Evolutionary conservation across 352 stramenopile species (phyloP), one percentile per base, ranked within the genome.

Genomic region (Phytophthora podocarpi): DNA sequence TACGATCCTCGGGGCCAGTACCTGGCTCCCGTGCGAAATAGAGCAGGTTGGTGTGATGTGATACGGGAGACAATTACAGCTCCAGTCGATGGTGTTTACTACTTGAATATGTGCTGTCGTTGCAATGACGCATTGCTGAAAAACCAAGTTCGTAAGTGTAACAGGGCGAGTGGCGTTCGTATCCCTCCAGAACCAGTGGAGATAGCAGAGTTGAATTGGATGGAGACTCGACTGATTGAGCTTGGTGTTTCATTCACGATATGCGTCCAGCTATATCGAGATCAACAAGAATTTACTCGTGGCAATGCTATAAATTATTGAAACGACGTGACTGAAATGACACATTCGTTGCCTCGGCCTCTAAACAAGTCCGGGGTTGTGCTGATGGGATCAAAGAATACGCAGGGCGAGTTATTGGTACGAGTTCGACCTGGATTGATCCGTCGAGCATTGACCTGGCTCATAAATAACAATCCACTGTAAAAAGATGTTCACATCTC

Each of bases 281-380:
- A 52, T 8, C 15, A 45, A n/a, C n/a, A n/a, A n/a, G n/a, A n/a
- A n/a, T n/a, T n/a, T n/a, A n/a, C n/a, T n/a, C n/a, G n/a, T n/a
- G n/a, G n/a, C n/a, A 50, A 63, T 18, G 13, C 54, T 15, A 20
- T 63, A 8, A 63, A 42, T n/a, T 63, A 63, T n/a, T 56, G 54
- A 43, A 56, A 63, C n/a, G 10, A 63, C 11, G 43, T 37, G 6
- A 4, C 5, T 11, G 9, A 43, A 5, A 12, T 32, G 2, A 21
- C n/a, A 8, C 3, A 4, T 2, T 41, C 13, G 4, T 26, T 62
- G 2, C 32, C 40, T 4, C 11, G 31, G 32, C 53, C 41, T 10
- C 5, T 61, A 3, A 45, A n/a, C 4, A 16, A 55, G 16, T 21
- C 15, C 16, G 42, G 42, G 1, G 26, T 36, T 2, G n/a, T 50